phyloP scores from a whole-genome alignment of 345 rosid species.

The Microcos paniculata region DNA sequence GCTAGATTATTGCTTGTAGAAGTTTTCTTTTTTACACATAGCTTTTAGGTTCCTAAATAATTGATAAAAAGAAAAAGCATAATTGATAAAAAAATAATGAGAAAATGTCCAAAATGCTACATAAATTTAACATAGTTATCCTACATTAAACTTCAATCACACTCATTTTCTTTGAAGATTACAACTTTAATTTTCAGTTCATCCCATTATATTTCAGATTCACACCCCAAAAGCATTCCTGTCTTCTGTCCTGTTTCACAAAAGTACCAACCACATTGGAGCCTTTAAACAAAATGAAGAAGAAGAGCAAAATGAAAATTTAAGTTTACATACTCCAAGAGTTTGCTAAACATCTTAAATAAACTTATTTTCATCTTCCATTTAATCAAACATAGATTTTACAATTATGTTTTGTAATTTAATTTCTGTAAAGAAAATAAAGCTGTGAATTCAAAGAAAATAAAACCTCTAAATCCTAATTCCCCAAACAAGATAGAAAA shows the following conservation, averaged over 20 bases:
- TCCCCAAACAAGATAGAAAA: not conserved
- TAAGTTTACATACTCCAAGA: not conserved
- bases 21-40: not conserved
- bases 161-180: not conserved
- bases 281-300: slow-evolving; percentile 4
- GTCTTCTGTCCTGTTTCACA: not conserved
- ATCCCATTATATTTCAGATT: not conserved
- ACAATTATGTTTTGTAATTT: too few species aligned
- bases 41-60: not conserved
- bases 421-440: too few species aligned
- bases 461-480: not conserved
- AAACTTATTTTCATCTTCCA: not conserved
- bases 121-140: too few species aligned
- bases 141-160: not conserved
- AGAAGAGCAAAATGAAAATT: not conserved
- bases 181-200: not conserved
- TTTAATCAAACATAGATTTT: not conserved
- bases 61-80: not conserved
- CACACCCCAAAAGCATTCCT: not conserved
- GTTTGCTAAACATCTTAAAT: not conserved
- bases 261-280: not conserved
- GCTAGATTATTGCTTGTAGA: not conserved
- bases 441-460: not conserved
- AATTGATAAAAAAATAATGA: not conserved
- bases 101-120: not conserved